Percentiles rank a stretch among this genome's conserved stretches.
Evolutionary conservation across 257 asterid species (phyloP).

Genomic region (Leonotis leonurus): DNA sequence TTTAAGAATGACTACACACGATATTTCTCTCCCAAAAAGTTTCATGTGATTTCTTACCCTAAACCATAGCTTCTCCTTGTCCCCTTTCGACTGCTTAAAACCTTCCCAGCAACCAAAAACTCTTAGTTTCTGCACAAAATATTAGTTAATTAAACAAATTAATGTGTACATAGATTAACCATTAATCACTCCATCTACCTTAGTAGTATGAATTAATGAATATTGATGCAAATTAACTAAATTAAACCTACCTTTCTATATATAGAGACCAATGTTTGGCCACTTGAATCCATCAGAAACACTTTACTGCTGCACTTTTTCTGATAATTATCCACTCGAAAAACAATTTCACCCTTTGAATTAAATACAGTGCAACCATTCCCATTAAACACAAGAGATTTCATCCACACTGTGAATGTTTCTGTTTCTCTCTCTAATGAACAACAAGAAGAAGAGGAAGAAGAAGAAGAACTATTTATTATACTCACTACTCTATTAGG

Average conservation of each 20-base stretch:
- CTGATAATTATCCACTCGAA: conserved; percentile 77
- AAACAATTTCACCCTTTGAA: conserved; percentile 54
- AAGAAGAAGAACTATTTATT: conserved; percentile 2
- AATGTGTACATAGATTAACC: background rate
- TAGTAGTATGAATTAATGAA: background rate
- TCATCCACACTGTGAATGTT: conserved; percentile 75
- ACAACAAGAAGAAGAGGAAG: too few species aligned
- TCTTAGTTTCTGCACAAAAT: conserved; percentile 30
- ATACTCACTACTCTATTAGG: conserved; percentile 26
- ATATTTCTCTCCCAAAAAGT: conserved; percentile 25
- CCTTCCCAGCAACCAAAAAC: conserved; percentile 53
- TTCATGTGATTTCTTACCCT: conserved; percentile 26
- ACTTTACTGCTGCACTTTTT: conserved; percentile 42
- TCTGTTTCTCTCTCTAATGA: too few species aligned
- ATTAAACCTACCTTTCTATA: conserved; percentile 63
- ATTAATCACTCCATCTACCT: too few species aligned
- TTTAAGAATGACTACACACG: conserved; percentile 33
- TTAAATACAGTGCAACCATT: conserved; percentile 73
- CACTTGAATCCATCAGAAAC: conserved; percentile 60
- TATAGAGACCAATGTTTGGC: conserved; percentile 57
- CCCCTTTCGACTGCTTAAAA: conserved; percentile 28
- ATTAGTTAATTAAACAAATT: background rate
- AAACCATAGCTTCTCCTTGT: conserved; percentile 38
- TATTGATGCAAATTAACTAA: background rate
- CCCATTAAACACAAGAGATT: conserved; percentile 69